Conservation (phyloP, 1,284 basidiomycete species). For the Anthracocystis setariae region DNA sequence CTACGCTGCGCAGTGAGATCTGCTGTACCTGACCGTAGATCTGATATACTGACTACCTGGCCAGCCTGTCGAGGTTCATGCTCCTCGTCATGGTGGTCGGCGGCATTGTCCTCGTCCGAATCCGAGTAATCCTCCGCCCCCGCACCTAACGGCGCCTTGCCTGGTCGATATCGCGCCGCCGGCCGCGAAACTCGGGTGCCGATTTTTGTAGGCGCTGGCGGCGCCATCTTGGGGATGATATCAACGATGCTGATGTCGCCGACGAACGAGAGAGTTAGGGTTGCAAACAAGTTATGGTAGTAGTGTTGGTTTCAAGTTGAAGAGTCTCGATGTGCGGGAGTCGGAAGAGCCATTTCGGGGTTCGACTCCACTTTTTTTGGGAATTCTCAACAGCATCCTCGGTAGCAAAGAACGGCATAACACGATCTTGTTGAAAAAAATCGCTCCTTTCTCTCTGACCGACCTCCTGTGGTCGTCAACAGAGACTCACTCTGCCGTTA, state of each 20-base stretch:
- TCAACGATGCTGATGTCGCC: background rate
- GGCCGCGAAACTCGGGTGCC: constrained; percentile 47
- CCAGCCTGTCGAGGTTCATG: background rate
- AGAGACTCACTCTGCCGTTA: too few species aligned
- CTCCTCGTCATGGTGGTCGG: background rate
- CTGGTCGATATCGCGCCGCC: constrained; percentile 63
- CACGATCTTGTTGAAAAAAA: too few species aligned
- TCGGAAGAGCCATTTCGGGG: too few species aligned
- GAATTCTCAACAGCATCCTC: too few species aligned
- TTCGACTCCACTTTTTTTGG: too few species aligned
- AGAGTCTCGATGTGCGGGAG: too few species aligned
- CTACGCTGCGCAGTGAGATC: constrained; percentile 9
- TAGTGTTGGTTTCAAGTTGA: too few species aligned
- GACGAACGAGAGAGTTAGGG: background rate
- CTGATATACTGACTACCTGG: background rate
- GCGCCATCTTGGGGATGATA: constrained; percentile 8
- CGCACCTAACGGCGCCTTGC: constrained; percentile 58
- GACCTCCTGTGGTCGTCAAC: too few species aligned
- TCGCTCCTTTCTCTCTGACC: too few species aligned
- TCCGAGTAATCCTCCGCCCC: constrained; percentile 30
- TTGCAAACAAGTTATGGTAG: too few species aligned
- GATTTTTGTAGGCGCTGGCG: constrained; percentile 6
- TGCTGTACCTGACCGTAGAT: constrained; percentile 16
- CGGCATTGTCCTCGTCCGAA: constrained; percentile 35
- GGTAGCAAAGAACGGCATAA: too few species aligned